Evolutionary conservation across 306 rosid species (phyloP).

Genomic region (Fragaria vesca): DNA sequence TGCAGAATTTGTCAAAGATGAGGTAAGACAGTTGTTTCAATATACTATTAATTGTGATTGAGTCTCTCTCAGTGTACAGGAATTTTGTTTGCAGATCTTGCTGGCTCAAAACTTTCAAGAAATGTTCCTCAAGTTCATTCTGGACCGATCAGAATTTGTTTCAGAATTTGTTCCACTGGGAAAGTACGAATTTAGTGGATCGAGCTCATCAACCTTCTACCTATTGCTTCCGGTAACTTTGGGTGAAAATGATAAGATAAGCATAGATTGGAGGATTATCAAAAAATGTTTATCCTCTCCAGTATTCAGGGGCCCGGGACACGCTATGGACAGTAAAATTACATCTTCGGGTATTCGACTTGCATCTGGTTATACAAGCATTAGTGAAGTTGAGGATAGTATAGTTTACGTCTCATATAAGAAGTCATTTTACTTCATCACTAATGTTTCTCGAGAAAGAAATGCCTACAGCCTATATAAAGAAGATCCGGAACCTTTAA

Average conservation of each 20-base stretch:
- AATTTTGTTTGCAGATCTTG: slow-evolving; percentile 53
- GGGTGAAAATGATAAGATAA: slow-evolving; percentile 35
- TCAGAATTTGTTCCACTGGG: slow-evolving; percentile 64
- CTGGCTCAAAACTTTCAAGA: slow-evolving; percentile 86
- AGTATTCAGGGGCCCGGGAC: slow-evolving; percentile 52
- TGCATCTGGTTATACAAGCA: slow-evolving; percentile 60
- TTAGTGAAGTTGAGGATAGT: slow-evolving; percentile 61
- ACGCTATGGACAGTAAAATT: slow-evolving; percentile 19
- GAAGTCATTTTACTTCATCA: slow-evolving; percentile 53
- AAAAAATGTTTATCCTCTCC: slow-evolving; percentile 77
- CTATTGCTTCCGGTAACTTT: slow-evolving; percentile 78
- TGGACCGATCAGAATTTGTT: slow-evolving; percentile 72
- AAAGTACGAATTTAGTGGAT: slow-evolving; percentile 28
- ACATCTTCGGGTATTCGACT: slow-evolving; percentile 37
- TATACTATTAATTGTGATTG: background rate
- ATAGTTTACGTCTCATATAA: slow-evolving; percentile 70
- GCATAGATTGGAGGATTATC: slow-evolving; percentile 74
- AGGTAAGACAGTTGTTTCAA: slow-evolving; percentile 46
- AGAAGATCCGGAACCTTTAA: slow-evolving; percentile 42
- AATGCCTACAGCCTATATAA: slow-evolving; percentile 56
- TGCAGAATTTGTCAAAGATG: slow-evolving; percentile 55
- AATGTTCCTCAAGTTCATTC: slow-evolving; percentile 83
- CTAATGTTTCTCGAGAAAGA: slow-evolving; percentile 40
- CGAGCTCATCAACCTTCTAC: slow-evolving; percentile 61
- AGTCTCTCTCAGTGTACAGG: background rate